phyloP scores from a whole-genome alignment of 2,329 filamentous ascomycete genomes.

The Monilinia polystroma region DNA sequence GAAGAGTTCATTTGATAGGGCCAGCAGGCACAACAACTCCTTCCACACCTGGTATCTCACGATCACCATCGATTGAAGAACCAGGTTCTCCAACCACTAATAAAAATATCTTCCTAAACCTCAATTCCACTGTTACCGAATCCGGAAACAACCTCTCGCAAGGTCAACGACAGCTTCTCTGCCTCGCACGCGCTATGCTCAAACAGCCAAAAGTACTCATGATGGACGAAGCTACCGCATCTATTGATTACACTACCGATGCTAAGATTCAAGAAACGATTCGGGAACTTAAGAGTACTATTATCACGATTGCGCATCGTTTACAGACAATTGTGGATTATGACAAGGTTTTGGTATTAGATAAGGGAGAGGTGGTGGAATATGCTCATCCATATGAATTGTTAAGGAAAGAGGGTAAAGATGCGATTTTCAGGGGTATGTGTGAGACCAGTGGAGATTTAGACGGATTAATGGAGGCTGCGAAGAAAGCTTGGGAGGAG shows the following conservation, averaged over 20 bases:
- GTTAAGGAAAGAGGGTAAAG: constrained; percentile 60
- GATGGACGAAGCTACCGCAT: constrained; percentile 98
- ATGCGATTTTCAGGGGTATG: constrained; percentile 59
- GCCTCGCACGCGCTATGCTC: constrained; percentile 86
- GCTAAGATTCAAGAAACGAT: constrained; percentile 96
- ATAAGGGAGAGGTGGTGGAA: constrained; percentile 84
- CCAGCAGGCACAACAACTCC: constrained; percentile 41
- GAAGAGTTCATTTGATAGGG: constrained; percentile 84
- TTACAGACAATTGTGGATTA: constrained; percentile 97
- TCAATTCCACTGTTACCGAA: constrained; percentile 79
- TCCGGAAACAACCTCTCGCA: constrained; percentile 94
- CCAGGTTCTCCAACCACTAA: constrained; percentile 56
- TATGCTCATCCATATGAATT: constrained; percentile 88
- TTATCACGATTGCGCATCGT: constrained; percentile 93
- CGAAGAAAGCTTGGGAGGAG: constrained; percentile 48
- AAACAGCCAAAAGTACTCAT: constrained; percentile 91
- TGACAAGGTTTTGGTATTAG: constrained; percentile 92
- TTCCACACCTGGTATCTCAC: constrained; percentile 40
- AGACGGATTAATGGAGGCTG: constrained; percentile 55
- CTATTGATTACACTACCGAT: constrained; percentile 95
- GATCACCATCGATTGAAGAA: constrained; percentile 30
- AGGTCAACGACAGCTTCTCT: constrained; percentile 91
- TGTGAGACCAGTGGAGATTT: constrained; percentile 67
- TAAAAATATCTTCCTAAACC: constrained; percentile 91
- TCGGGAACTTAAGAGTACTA: constrained; percentile 87